These are phyloP conservation scores for Thermomucor indicae-seudaticae DNA, from an alignment of 371 early-diverging fungal species.

Conservation along the genomic window DNA sequence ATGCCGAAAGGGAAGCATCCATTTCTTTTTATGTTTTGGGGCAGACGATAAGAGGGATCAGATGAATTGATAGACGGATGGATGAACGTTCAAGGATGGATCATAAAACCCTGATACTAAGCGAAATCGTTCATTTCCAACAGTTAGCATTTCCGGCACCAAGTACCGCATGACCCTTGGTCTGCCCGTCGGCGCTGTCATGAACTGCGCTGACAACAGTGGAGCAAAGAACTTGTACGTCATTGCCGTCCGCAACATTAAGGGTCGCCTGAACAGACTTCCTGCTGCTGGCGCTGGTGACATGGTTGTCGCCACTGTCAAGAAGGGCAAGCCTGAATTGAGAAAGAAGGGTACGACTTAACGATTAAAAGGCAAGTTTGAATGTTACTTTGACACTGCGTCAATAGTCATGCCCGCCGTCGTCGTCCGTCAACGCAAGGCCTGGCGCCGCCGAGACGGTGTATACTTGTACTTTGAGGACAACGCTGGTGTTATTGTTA, in stretches of 20 bases:
- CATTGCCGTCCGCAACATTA: slow-evolving; percentile 97
- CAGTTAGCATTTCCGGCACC: slow-evolving; percentile 80
- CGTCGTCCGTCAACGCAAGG: slow-evolving; percentile 99
- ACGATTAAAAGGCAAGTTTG: too few species aligned
- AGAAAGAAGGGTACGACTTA: slow-evolving; percentile 94
- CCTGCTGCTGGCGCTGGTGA: slow-evolving; percentile 99
- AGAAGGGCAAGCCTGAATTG: slow-evolving; percentile 99
- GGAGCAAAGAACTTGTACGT: slow-evolving; percentile 99
- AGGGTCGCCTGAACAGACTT: slow-evolving; percentile 98
- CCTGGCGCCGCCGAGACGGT: slow-evolving; percentile 99
- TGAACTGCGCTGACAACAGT: slow-evolving; percentile 99
- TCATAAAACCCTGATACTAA: too few species aligned
- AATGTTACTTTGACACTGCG: neutral
- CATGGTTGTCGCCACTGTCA: slow-evolving; percentile 99
- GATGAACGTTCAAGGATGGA: too few species aligned
- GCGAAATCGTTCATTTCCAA: neutral
- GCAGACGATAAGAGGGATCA: neutral
- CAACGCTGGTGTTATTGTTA: slow-evolving; percentile 59
- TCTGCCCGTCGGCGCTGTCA: slow-evolving; percentile 99
- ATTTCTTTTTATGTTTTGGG: too few species aligned
- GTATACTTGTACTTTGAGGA: slow-evolving; percentile 98
- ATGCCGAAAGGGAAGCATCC: slow-evolving; percentile 13
- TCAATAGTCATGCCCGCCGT: slow-evolving; percentile 95
- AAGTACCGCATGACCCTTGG: slow-evolving; percentile 99
- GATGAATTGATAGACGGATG: slow-evolving; percentile 4